These are phyloP conservation scores for Dalbergia cochinchinensis DNA, from an alignment of 306 rosid genomes.

Conservation along the genomic window DNA sequence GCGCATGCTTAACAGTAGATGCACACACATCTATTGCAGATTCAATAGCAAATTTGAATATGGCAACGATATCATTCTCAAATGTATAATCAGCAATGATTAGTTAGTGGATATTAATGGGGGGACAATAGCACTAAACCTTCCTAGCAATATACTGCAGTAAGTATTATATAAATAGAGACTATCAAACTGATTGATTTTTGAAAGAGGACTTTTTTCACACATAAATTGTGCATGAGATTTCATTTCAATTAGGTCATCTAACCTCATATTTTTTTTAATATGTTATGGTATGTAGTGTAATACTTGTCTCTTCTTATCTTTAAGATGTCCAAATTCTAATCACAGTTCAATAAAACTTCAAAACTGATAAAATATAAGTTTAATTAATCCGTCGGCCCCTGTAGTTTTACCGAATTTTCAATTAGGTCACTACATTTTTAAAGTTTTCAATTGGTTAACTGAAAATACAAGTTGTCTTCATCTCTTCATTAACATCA, in stretches of 20 bases:
- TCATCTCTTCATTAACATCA: no score
- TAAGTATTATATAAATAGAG: neutral
- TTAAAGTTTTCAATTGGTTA: no score
- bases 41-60: no score
- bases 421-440: no score
- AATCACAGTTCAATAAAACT: slow-evolving; percentile 40
- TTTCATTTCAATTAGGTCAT: slow-evolving; percentile 55
- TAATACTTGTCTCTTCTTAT: slow-evolving; percentile 46
- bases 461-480: no score
- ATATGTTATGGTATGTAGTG: slow-evolving; percentile 39
- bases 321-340: slow-evolving; percentile 37
- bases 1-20: no score
- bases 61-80: neutral
- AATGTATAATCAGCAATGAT: slow-evolving; percentile 18
- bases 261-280: slow-evolving; percentile 30
- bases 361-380: neutral
- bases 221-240: slow-evolving; percentile 19
- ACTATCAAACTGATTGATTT: slow-evolving; percentile 5
- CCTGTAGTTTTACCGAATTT: no score
- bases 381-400: no score
- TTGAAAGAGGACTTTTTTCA: neutral
- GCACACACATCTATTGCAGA: no score
- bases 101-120: slow-evolving; percentile 18
- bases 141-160: neutral
- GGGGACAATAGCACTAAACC: slow-evolving; percentile 35